A percentile compares a stretch with the other conserved stretches of the same genome.
These are phyloP conservation scores for Wickerhamomyces silvicola DNA, from an alignment of 805 yeast genomes.

Conservation along the genomic window DNA sequence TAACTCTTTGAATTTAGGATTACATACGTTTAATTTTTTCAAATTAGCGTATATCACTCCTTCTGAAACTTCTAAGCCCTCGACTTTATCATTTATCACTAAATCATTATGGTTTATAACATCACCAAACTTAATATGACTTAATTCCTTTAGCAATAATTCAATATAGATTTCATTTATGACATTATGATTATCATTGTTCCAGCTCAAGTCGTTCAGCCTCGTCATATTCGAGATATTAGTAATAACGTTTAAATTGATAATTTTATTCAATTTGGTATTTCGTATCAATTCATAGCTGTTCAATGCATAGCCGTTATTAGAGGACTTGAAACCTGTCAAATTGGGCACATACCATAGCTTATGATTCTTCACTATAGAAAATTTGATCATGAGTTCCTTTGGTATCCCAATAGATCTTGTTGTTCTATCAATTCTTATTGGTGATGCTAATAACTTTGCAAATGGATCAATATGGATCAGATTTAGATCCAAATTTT, in stretches of 20 bases:
- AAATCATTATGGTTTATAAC: background rate
- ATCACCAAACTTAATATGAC: background rate
- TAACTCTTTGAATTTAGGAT: background rate
- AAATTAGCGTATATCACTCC: background rate
- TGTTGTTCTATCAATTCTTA: constrained; percentile 33
- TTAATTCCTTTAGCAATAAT: constrained; percentile 1
- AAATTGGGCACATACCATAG: constrained; percentile 11
- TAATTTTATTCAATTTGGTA: constrained; percentile 6
- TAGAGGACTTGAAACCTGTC: constrained; percentile 2
- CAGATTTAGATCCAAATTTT: background rate
- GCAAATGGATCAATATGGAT: constrained; percentile 31
- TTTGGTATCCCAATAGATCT: constrained; percentile 20
- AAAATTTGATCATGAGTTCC: constrained; percentile 5
- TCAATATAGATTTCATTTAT: constrained; percentile 10
- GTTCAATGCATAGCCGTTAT: constrained; percentile 12
- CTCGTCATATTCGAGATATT: constrained; percentile 7
- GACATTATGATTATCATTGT: constrained; percentile 5
- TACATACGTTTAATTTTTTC: constrained; percentile 1
- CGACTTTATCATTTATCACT: background rate
- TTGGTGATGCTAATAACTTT: constrained; percentile 33
- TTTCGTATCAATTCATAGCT: background rate
- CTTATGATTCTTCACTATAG: constrained; percentile 3
- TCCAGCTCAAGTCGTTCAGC: constrained; percentile 8
- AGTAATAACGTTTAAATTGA: constrained; percentile 11
- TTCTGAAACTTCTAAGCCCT: background rate